phyloP scores from a whole-genome alignment of 306 rosid genomes.

The Hippophae rhamnoides region DNA sequence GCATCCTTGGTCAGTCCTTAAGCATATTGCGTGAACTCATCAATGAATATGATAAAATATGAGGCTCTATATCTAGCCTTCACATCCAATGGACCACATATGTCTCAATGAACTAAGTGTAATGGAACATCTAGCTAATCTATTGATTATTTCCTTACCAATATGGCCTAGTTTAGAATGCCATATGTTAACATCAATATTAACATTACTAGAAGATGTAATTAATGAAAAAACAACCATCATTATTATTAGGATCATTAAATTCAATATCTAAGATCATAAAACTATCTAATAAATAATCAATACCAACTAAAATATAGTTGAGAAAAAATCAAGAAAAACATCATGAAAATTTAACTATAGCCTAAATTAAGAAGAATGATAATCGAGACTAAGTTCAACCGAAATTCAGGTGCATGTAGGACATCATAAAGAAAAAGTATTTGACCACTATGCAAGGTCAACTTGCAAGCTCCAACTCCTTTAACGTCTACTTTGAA shows the following conservation, averaged over 20 bases:
- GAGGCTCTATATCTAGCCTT: background rate
- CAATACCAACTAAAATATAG: background rate
- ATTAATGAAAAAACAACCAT: background rate
- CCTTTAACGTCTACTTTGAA: no score
- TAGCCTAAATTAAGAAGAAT: background rate
- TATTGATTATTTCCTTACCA: background rate
- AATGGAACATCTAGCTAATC: background rate
- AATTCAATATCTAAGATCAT: background rate
- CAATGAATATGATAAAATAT: background rate
- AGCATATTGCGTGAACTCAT: background rate
- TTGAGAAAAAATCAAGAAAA: background rate
- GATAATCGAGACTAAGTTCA: no score
- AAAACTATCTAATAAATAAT: background rate
- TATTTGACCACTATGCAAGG: no score
- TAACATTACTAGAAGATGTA: background rate
- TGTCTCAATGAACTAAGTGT: background rate
- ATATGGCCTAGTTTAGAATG: background rate
- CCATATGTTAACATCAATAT: background rate
- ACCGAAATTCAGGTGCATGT: no score
- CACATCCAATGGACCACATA: background rate
- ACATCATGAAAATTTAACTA: background rate
- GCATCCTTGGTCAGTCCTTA: no score
- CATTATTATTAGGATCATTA: background rate
- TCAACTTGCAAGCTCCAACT: no score
- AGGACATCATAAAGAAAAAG: no score